Evolutionary conservation across 495 filamentous ascomycete species (phyloP).

Genomic region (Daldinia childiae): DNA sequence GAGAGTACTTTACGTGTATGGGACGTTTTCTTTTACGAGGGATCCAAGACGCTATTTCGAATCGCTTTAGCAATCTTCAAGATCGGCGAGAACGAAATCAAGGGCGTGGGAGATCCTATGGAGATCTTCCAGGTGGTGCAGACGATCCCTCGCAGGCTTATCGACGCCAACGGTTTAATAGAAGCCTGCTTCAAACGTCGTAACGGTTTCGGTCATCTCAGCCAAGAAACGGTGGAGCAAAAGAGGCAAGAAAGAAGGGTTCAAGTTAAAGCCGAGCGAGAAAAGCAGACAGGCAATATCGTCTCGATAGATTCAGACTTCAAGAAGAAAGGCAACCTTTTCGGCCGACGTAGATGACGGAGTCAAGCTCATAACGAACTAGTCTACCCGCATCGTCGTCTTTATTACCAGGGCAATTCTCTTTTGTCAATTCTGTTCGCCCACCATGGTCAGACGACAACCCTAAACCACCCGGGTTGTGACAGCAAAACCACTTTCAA

Average conservation of each 20-base stretch:
- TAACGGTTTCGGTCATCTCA: slow-evolving; percentile 85
- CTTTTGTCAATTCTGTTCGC: slow-evolving; percentile 13
- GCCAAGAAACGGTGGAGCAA: slow-evolving; percentile 71
- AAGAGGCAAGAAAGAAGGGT: slow-evolving; percentile 67
- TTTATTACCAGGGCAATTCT: slow-evolving; percentile 19
- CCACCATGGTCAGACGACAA: slow-evolving; percentile 1
- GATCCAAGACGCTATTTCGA: slow-evolving; percentile 92
- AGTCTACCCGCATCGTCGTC: slow-evolving; percentile 31
- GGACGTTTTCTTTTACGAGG: slow-evolving; percentile 97
- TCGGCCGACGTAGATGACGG: slow-evolving; percentile 48
- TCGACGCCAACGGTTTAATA: slow-evolving; percentile 83
- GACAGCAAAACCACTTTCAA: slow-evolving; percentile 2
- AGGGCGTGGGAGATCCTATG: slow-evolving; percentile 84
- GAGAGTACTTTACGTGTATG: slow-evolving; percentile 92
- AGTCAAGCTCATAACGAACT: slow-evolving; percentile 48
- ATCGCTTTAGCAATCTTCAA: slow-evolving; percentile 94
- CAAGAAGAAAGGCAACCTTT: slow-evolving; percentile 53
- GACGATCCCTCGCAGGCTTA: slow-evolving; percentile 78
- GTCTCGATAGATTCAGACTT: slow-evolving; percentile 33
- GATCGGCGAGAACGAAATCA: slow-evolving; percentile 83
- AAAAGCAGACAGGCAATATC: slow-evolving; percentile 42
- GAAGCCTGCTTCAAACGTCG: slow-evolving; percentile 80
- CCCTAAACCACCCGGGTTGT: background rate
- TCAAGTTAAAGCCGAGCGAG: slow-evolving; percentile 52
- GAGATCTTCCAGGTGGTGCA: slow-evolving; percentile 97